Evolutionary conservation across 371 early-diverging fungal genomes (phyloP), one percentile per base, ranked within the genome.

Genomic region (Lichtheimia corymbifera): DNA sequence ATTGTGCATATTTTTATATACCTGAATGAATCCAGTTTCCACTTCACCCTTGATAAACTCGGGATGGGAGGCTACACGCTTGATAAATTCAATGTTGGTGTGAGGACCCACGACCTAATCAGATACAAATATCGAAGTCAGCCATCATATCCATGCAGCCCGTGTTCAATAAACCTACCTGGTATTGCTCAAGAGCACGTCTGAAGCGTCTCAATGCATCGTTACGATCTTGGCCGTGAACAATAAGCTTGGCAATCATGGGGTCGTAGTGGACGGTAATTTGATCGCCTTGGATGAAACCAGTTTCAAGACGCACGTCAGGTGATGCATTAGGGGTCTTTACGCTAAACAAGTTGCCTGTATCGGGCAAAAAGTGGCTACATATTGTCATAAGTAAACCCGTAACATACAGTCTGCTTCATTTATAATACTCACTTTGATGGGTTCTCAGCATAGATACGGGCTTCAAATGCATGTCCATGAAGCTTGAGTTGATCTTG

Each of bases 401-500:
- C 22, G 24, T 17, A 50, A 4, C 20, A 41, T 28, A 65, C 22
- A 55, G 35, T n/a, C 45, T 11, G 30, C 18, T 25, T 14, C 18
- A 28, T 49, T 18, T 17, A 43, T 13, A 28, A 35, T 22, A 40
- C 70, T 76, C 86, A 89, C 84, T 91, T 90, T 44, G 80, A 84
- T 1, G 97, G 96, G 71, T 96, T 94, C 82, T 99, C 99, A 42
- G 99, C 99, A 73, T 97, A 97, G 58, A 99, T 93, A 70, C 99
- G 90, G 1, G 98, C 95, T 76, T 97, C 99, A 63, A 99, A 95
- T 12, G 98, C 95, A 72, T 96, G 96, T 15, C 96, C 97, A 43
- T 83, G 73, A 59, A 89, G 73, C 41, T 69, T 61, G 22, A 95
- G 73, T 40, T 94, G 86, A 18, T 86, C 68, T 73, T 96, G 96